phyloP scores from a whole-genome alignment of 371 early-diverging fungal species.

The Mitosporidium daphniae region DNA sequence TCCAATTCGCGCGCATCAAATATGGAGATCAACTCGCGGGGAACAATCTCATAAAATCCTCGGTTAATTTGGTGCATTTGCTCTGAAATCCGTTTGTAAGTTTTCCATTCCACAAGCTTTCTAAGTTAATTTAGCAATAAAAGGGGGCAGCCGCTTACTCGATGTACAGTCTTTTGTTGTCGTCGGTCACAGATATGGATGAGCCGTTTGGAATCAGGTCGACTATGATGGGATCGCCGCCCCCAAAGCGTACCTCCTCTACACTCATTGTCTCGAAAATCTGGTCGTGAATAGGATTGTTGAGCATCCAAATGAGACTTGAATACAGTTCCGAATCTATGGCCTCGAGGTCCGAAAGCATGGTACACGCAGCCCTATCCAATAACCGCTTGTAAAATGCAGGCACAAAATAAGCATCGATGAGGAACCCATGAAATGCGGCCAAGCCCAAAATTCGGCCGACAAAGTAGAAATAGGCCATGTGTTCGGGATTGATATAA shows the following conservation, averaged over 20 bases:
- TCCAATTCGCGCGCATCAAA: slow-evolving; percentile 92
- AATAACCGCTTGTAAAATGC: slow-evolving; percentile 82
- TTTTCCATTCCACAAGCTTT: slow-evolving; percentile 38
- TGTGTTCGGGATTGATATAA: slow-evolving; percentile 76
- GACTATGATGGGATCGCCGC: slow-evolving; percentile 33
- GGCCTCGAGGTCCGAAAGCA: slow-evolving; percentile 65
- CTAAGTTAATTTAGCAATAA: slow-evolving; percentile 6
- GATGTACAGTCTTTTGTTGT: slow-evolving; percentile 79
- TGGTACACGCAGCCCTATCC: no score
- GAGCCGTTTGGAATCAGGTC: slow-evolving; percentile 57
- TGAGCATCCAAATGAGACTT: slow-evolving; percentile 54
- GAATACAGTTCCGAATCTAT: slow-evolving; percentile 67
- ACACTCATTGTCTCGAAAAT: slow-evolving; percentile 28
- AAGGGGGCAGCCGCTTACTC: slow-evolving; percentile 11
- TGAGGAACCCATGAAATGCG: slow-evolving; percentile 69
- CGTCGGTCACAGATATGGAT: slow-evolving; percentile 66
- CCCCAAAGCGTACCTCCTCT: slow-evolving; percentile 69
- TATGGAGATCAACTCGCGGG: slow-evolving; percentile 49
- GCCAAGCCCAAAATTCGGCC: slow-evolving; percentile 80
- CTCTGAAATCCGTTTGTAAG: slow-evolving; percentile 42
- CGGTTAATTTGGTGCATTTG: slow-evolving; percentile 63
- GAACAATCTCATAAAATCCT: slow-evolving; percentile 79
- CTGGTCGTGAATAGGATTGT: slow-evolving; percentile 4
- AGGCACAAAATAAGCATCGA: slow-evolving; percentile 74
- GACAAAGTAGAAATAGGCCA: slow-evolving; percentile 85